Conservation (phyloP, 805 yeast genomes). For the Saccharomycopsis fibuligera region DNA sequence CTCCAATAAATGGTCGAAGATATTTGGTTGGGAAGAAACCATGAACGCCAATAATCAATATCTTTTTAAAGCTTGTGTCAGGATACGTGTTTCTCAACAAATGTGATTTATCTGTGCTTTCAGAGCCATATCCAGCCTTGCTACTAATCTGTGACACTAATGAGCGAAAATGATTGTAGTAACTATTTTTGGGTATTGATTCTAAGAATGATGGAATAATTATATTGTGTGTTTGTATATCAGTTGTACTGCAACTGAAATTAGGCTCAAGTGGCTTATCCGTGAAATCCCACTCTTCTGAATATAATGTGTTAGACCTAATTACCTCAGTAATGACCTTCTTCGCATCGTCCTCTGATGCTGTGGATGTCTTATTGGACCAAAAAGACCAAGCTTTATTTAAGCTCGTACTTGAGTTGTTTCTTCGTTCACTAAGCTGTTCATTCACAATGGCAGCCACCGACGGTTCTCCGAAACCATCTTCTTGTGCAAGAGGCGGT, state of each 20-base stretch:
- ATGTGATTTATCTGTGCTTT: neutral
- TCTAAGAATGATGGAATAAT: slow-evolving; percentile 18
- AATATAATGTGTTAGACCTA: slow-evolving; percentile 13
- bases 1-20: slow-evolving; percentile 82
- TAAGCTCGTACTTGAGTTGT: too few species aligned
- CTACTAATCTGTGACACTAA: neutral
- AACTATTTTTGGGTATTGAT: slow-evolving; percentile 14
- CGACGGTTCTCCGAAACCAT: too few species aligned
- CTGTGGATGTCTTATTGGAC: slow-evolving; percentile 4
- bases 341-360: slow-evolving; percentile 1
- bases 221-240: slow-evolving; percentile 5
- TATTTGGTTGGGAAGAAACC: slow-evolving; percentile 91
- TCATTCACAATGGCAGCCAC: too few species aligned
- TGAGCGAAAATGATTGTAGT: slow-evolving; percentile 1
- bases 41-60: slow-evolving; percentile 86
- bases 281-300: slow-evolving; percentile 5
- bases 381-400: slow-evolving; percentile 5
- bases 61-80: slow-evolving; percentile 38
- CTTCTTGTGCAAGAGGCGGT: too few species aligned
- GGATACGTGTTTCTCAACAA: slow-evolving; percentile 12
- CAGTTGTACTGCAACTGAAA: slow-evolving; percentile 2
- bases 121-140: neutral
- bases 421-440: too few species aligned
- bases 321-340: neutral
- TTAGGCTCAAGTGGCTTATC: slow-evolving; percentile 1